Conservation (phyloP, 2,329 filamentous ascomycete species). For the Clonostachys solani region DNA sequence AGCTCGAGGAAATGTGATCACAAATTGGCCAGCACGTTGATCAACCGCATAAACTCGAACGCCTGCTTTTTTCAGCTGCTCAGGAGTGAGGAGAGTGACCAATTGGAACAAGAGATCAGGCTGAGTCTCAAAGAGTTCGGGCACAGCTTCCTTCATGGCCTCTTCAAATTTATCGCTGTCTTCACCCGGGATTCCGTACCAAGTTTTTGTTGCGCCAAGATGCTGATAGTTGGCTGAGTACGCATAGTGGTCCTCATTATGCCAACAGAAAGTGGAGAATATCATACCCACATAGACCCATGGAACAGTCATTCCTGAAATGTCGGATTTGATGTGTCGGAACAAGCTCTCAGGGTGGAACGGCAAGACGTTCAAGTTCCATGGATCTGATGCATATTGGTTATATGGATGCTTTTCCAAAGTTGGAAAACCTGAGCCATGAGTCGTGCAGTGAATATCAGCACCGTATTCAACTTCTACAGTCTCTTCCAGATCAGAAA, state of each 20-base stretch:
- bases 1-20: slow-evolving; percentile 93
- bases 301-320: slow-evolving; percentile 98
- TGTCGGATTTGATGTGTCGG: slow-evolving; percentile 95
- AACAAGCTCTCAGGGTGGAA: slow-evolving; percentile 90
- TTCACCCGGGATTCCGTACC: slow-evolving; percentile 95
- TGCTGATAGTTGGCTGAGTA: slow-evolving; percentile 99
- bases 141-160: slow-evolving; percentile 92
- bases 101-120: slow-evolving; percentile 95
- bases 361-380: slow-evolving; percentile 93
- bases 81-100: slow-evolving; percentile 91
- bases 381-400: slow-evolving; percentile 82
- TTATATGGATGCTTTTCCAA: slow-evolving; percentile 87
- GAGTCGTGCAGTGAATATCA: slow-evolving; percentile 96
- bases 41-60: slow-evolving; percentile 94
- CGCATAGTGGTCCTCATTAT: slow-evolving; percentile 96
- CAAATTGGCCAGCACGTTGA: slow-evolving; percentile 91
- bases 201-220: slow-evolving; percentile 96
- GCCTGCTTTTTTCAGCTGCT: slow-evolving; percentile 87
- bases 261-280: slow-evolving; percentile 99
- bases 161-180: slow-evolving; percentile 93
- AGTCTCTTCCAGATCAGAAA: slow-evolving; percentile 89
- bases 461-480: slow-evolving; percentile 98
- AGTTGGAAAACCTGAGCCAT: slow-evolving; percentile 94
- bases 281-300: slow-evolving; percentile 99
- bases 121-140: slow-evolving; percentile 94